Base-by-base conservation (phyloP, 306 rosid species). In the Mimosa bimucronata region DNA sequence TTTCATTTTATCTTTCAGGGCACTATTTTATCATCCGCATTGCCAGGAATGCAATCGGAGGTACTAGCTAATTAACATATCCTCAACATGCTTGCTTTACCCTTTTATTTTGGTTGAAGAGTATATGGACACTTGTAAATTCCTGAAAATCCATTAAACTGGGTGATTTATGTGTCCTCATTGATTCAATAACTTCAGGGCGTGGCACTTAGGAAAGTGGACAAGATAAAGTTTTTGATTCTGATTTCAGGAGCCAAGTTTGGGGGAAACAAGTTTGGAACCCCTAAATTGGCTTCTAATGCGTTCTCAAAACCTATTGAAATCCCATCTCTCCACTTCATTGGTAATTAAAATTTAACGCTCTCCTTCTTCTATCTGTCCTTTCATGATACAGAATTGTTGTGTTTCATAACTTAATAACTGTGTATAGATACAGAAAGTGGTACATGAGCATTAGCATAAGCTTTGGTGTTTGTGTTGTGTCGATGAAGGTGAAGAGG, bases 11-110 rank as follows among this genome's bases (percentile, higher is more conserved):
- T 42, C 52, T 19, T 61, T 61, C 85, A 87, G 86, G 90, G 90
- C 19, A 89, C 86, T 40, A 4, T 58, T 60, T 66, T 89, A 66
- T 79, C 92, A 0, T 83, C 92, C 73, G 84, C 85, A 57, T 31
- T 85, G 46, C 89, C 85, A 15, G 90, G 88, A 55, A 83, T 89
- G 88, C 92, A 89, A 71, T 78, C 50, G 1, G 80, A 89, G 89
- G 92, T 89, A 80, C 45, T 45, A 45, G 50, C 18, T 28, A 19
- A 34, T n/a, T n/a, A 0, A 30, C 6, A 46, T 21, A 60, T 14
- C 30, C n/a, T 60, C 42, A 38, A 37, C 38, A 64, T 21, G 75
- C 23, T 74, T 53, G n/a, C 18, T 30, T 58, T 14, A 25, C 65
- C 29, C 50, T 61, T 28, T 28, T 71, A 18, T 44, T 2, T 42